A percentile compares a stretch with the other conserved stretches of the same genome.
Evolutionary conservation across 495 filamentous ascomycete species (phyloP).

Genomic region (Aspergillus mulundensis): DNA sequence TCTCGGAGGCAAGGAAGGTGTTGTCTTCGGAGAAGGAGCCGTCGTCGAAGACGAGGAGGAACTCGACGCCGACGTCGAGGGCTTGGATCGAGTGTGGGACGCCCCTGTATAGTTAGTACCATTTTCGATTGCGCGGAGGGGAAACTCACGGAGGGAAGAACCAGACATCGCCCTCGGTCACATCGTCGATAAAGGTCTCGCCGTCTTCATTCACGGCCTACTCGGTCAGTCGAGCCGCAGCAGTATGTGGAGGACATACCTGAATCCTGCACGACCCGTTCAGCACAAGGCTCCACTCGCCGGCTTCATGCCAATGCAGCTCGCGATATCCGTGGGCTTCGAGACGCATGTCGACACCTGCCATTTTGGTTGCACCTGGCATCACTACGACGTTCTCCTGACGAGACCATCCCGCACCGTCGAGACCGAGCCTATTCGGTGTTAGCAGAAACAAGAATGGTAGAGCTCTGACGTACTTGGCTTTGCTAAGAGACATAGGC

Average conservation of each 20-base stretch:
- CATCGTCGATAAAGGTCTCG: slow-evolving; percentile 61
- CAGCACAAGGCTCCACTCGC: slow-evolving; percentile 63
- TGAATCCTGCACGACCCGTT: slow-evolving; percentile 60
- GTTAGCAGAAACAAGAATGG: background rate
- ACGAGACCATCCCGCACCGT: slow-evolving; percentile 62
- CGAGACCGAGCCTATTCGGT: slow-evolving; percentile 43
- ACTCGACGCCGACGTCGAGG: slow-evolving; percentile 60
- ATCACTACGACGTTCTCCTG: slow-evolving; percentile 62
- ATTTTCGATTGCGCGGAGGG: background rate
- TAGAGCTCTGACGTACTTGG: slow-evolving; percentile 30
- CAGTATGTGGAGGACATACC: slow-evolving; percentile 15
- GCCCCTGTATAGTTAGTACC: slow-evolving; percentile 31
- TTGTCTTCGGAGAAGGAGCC: slow-evolving; percentile 66
- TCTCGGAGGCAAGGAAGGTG: slow-evolving; percentile 64
- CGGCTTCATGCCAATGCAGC: slow-evolving; percentile 69
- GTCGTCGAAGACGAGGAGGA: slow-evolving; percentile 67
- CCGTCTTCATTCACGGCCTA: slow-evolving; percentile 59
- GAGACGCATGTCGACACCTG: slow-evolving; percentile 76
- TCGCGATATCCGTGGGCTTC: slow-evolving; percentile 63
- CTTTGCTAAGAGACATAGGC: slow-evolving; percentile 65
- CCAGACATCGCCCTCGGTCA: slow-evolving; percentile 66
- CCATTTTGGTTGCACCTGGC: slow-evolving; percentile 62
- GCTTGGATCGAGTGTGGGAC: slow-evolving; percentile 67
- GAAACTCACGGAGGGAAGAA: slow-evolving; percentile 54
- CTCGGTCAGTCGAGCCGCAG: background rate